phyloP scores from a whole-genome alignment of 768 basidiomycete species.

The Naematelia aurantialba region DNA sequence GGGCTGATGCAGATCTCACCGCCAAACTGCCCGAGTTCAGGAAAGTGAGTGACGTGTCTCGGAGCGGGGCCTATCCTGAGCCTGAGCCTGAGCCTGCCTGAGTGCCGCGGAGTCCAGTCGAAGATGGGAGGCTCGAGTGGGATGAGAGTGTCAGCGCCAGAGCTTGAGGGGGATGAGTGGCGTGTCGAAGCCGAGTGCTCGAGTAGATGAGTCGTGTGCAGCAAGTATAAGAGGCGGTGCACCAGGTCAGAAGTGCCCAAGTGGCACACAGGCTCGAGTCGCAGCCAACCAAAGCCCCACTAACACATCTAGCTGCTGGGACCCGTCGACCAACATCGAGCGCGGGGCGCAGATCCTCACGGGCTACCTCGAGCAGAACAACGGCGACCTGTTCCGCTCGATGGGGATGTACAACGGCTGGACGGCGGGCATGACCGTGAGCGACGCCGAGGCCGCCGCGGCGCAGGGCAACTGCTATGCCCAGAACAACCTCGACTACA shows the following conservation, averaged over 20 bases:
- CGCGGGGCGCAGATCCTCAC: slow-evolving; percentile 56
- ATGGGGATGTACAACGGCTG: slow-evolving; percentile 62
- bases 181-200: not conserved
- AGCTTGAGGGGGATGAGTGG: no score
- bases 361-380: slow-evolving; percentile 27
- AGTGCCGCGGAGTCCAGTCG: no score
- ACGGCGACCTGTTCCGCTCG: slow-evolving; percentile 48
- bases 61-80: no score
- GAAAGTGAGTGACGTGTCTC: no score
- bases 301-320: slow-evolving; percentile 37
- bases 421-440: slow-evolving; percentile 40
- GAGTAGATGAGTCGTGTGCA: not conserved
- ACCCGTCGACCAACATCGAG: slow-evolving; percentile 61
- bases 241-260: not conserved
- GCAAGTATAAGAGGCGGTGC: not conserved
- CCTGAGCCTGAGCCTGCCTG: no score
- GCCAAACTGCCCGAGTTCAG: slow-evolving; percentile 82
- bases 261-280: not conserved
- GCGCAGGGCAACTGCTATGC: slow-evolving; percentile 57
- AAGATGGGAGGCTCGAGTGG: no score
- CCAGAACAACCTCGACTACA: slow-evolving; percentile 81
- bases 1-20: slow-evolving; percentile 80
- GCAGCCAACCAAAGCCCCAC: not conserved
- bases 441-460: slow-evolving; percentile 50
- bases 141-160: no score